A percentile compares a stretch with the other conserved stretches of the same genome.
These are phyloP conservation scores for Aspergillus neoniger DNA, from an alignment of 2,329 filamentous ascomycete genomes.

Conservation along the genomic window DNA sequence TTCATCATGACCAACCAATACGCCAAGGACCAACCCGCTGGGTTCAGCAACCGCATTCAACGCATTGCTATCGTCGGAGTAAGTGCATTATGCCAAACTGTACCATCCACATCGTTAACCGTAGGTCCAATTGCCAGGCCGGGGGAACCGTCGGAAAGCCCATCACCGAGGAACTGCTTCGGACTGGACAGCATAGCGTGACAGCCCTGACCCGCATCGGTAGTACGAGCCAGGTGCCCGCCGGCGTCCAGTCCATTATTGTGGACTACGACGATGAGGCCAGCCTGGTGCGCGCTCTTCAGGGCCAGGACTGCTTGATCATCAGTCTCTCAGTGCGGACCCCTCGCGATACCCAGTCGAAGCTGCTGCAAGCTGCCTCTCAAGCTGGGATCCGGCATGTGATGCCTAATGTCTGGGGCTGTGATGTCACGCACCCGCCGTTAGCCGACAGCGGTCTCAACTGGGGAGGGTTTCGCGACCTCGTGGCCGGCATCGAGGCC, in stretches of 20 bases:
- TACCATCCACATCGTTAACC: neutral
- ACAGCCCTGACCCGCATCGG: constrained; percentile 51
- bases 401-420: constrained; percentile 53
- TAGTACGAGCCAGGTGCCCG: constrained; percentile 3
- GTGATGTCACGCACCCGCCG: constrained; percentile 28
- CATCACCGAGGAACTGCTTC: constrained; percentile 43
- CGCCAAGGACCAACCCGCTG: constrained; percentile 6
- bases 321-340: constrained; percentile 53
- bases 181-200: constrained; percentile 52
- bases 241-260: neutral
- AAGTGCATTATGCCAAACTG: constrained; percentile 12
- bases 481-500: constrained; percentile 36
- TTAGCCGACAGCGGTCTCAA: constrained; percentile 29
- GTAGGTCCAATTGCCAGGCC: constrained; percentile 26
- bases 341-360: constrained; percentile 47
- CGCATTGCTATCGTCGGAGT: constrained; percentile 43
- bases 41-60: constrained; percentile 23
- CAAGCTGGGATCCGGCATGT: constrained; percentile 57
- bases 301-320: constrained; percentile 57
- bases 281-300: constrained; percentile 50
- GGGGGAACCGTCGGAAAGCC: constrained; percentile 34
- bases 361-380: constrained; percentile 57
- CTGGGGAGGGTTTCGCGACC: constrained; percentile 11
- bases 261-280: constrained; percentile 11
- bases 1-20: constrained; percentile 5